Base-by-base conservation (phyloP, 1,284 basidiomycete species). In the Grifola frondosa region DNA sequence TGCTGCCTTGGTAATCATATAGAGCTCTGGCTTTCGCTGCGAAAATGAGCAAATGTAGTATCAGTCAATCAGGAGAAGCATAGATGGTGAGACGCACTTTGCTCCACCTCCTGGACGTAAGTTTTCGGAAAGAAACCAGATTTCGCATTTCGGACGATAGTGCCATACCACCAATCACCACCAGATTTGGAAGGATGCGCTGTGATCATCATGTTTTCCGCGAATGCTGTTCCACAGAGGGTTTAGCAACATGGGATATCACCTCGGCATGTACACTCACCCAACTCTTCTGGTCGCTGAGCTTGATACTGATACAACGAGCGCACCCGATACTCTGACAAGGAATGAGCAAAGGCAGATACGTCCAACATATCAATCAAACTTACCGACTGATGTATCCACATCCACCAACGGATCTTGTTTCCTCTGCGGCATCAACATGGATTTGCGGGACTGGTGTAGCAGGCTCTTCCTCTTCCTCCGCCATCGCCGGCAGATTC, bases 151-250 rank as follows among this genome's bases (percentile, higher is more conserved):
- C 72, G 78, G 15, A 85, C 67, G 9, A 81, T 62, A n/a, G 74
- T 86, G 29, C 93, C 96, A 63, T 90, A 92, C 89, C 93, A 95
- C 96, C 97, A 99, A 58, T 95, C 91, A 16, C 81, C 77, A 28
- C 78, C 83, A 33, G 80, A 76, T 64, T 91, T 95, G 8, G 91
- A 88, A 0, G 94, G 93, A 65, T 95, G 80, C 3, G 89, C 91
- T 16, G 71, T 68, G 16, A 99, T 68, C 32, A 96, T 73, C 12
- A 84, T 61, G 62, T 97, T 95, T 62, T 91, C 87, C 21, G 70
- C 77, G 66, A 99, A 97, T 17, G 78, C 89, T 91, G 49, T n/a
- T n/a, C n/a, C n/a, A 10, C 49, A 33, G 25, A 32, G n/a, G 6
- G 11, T 28, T 44, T 44, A 54, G 53, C 37, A 46, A 43, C 36